Evolutionary conservation across 2,329 filamentous ascomycete species (phyloP), one percentile per base, ranked within the genome.

Genomic region (Cladosporium sp.): DNA sequence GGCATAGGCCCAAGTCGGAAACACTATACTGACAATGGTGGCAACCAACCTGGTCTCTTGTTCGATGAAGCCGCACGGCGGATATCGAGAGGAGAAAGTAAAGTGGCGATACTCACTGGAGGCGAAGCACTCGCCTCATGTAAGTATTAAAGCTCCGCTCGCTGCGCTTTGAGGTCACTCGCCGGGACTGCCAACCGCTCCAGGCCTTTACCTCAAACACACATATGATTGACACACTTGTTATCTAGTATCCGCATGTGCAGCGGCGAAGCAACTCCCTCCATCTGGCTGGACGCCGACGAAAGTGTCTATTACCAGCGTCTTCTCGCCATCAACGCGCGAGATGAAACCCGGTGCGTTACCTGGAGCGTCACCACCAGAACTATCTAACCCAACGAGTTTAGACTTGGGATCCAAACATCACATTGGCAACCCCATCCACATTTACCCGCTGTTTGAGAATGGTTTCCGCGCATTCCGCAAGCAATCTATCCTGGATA

Each of bases 361-460:
- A 56, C 66, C 65, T 25, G 58, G 63, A 34, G 16, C 25, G 8
- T 67, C 58, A 64, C 65, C 34, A 18, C 56, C 65, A 34, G n/a
- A 56, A 7, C 21, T 26, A 4, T 54, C 65, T 57, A 32, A 64
- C 34, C 32, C 54, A 46, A 34, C 49, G 51, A 23, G 43, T 23
- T 46, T 66, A 88, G 85, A 85, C 70, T 71, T 86, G 14, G 87
- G 86, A 1, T 81, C 83, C 1, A 77, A 78, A 2, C 88, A 90
- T 70, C 79, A 79, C 1, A 83, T 90, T 13, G 87, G 88, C 0
- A 80, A 85, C 0, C 88, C 88, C 0, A 88, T 90, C 13, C 88
- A 91, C 34, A 79, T 90, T 0, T 91, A 91, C 70, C 87, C 88
- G 0, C 72, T 91, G 0, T 90, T 89, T 70, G 88, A 90, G 69